These are phyloP conservation scores for Schizochytrium sp. DNA, from an alignment of 108 stramenopile genomes.

Conservation along the genomic window DNA sequence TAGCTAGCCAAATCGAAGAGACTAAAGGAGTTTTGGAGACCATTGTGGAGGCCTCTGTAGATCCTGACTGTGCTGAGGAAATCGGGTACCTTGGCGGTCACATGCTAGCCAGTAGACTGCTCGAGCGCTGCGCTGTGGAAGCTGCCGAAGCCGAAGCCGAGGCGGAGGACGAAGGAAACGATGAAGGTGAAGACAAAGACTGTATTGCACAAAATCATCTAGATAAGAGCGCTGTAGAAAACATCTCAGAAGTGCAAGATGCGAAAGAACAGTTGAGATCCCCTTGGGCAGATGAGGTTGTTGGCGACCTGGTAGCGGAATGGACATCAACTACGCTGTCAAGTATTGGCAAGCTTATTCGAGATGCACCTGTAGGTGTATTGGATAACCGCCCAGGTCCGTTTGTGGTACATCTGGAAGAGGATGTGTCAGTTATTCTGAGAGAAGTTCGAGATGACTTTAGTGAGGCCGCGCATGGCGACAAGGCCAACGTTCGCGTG, in stretches of 20 bases:
- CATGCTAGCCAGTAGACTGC: background rate
- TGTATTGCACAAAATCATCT: too few species aligned
- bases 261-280: background rate
- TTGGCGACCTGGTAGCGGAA: background rate
- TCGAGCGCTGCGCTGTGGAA: background rate
- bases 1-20: background rate
- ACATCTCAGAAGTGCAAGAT: too few species aligned
- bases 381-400: slow-evolving; percentile 39
- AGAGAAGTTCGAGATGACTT: slow-evolving; percentile 35
- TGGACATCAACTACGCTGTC: background rate
- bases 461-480: slow-evolving; percentile 24
- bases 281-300: background rate
- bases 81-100: background rate
- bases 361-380: background rate
- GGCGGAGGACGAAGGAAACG: too few species aligned
- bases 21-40: background rate
- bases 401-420: background rate
- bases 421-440: background rate
- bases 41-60: background rate
- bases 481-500: slow-evolving; percentile 50
- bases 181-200: too few species aligned
- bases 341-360: background rate
- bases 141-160: too few species aligned
- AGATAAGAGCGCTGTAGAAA: too few species aligned
- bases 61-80: slow-evolving; percentile 4